These are phyloP conservation scores for Trametes sp. DNA, from an alignment of 1,284 basidiomycete genomes.

Conservation along the genomic window DNA sequence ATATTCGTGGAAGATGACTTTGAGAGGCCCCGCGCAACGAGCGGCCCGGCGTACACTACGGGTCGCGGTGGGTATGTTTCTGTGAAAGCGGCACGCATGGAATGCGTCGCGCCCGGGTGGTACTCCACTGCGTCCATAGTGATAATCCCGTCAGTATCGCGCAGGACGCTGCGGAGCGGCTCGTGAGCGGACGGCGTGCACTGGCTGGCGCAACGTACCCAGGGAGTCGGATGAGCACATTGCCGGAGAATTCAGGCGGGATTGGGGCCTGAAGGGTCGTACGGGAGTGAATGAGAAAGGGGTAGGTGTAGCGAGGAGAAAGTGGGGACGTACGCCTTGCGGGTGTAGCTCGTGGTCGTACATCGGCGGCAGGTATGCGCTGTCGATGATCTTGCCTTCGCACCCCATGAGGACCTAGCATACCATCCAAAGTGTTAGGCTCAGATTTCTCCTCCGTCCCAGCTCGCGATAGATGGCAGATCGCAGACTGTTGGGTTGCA, in stretches of 20 bases:
- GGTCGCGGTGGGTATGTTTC: background rate
- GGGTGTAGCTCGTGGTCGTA: conserved; percentile 34
- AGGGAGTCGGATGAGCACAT: conserved; percentile 7
- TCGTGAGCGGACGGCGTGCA: too few relatives aligned
- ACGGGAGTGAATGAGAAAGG: background rate
- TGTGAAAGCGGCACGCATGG: background rate
- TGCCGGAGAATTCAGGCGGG: background rate
- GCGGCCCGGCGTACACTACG: conserved; percentile 13
- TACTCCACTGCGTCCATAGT: background rate
- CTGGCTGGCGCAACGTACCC: too few relatives aligned
- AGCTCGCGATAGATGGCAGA: too few relatives aligned
- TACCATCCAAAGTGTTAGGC: too few relatives aligned
- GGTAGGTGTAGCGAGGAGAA: too few relatives aligned
- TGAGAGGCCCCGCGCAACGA: conserved; percentile 1
- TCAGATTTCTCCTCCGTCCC: too few relatives aligned
- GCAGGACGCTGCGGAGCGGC: background rate
- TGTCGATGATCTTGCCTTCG: conserved; percentile 5
- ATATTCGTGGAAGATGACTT: background rate
- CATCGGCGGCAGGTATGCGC: conserved; percentile 31
- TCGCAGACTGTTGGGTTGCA: background rate
- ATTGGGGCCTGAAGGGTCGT: background rate
- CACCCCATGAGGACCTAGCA: conserved; percentile 14
- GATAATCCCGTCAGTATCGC: background rate
- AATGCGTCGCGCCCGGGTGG: conserved; percentile 2
- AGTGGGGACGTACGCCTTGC: conserved; percentile 22